Evolutionary conservation across 2,329 filamentous ascomycete genomes (phyloP), one percentile per base, ranked within the genome.

Genomic region (Cryphonectria nitschkei): DNA sequence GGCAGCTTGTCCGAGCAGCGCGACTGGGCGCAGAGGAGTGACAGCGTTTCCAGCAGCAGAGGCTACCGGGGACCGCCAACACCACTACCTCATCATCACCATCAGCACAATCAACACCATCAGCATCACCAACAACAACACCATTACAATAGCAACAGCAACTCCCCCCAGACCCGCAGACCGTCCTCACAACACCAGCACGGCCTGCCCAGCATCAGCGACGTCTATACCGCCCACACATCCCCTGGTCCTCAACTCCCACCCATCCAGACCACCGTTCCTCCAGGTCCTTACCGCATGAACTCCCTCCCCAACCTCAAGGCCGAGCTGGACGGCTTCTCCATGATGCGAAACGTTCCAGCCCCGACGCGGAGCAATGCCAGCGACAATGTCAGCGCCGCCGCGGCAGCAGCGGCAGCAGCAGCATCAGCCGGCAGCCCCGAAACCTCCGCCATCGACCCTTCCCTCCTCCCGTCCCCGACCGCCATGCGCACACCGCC

Each of bases 391-490:
- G 3, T 80, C 80, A 50, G 46, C 46, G 46, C 19, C 58, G 80
- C 82, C 22, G 71, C 74, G 32, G 65, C 65, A n/a, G 50, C 54
- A 4, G 26, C 26, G 0, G 54, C 54, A 56, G 26, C 54, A 29
- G 11, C 54, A 50, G 46, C 46, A 22, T 7, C 22, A 7, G 50
- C 46, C 37, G 68, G 65, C 56, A 76, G 72, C 54, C 75, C 76
- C 2, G 75, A 78, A 29, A 73, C 77, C n/a, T 77, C 80, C 13
- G 75, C 76, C 19, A 80, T 83, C 50, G 85, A 87, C 64, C 83
- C 82, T 2, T 77, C 81, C 0, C 79, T 86, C 46, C 78, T 86
- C 26, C 80, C 82, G 0, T 86, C 86, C 2, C 84, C 84, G 3
- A 78, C 79, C n/a, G 74, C 81, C 9, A 74, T 80, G 11, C 77